Percentiles rank a stretch among this genome's conserved stretches.
phyloP scores from a whole-genome alignment of 345 rosid genomes.

The Heritiera littoralis region DNA sequence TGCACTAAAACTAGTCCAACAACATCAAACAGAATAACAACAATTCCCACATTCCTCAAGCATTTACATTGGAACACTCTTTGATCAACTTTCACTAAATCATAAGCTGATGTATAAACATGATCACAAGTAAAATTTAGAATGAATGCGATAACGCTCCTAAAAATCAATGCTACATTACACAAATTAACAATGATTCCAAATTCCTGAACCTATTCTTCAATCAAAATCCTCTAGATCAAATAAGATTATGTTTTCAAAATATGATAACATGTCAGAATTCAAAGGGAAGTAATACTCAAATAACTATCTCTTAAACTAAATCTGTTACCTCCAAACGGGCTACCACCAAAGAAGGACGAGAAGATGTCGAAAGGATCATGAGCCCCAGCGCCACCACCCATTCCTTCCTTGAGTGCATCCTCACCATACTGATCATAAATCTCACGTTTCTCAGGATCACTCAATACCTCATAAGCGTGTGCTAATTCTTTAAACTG shows the following conservation, averaged over 20 bases:
- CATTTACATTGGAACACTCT: neutral
- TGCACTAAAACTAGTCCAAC: neutral
- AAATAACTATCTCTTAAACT: neutral
- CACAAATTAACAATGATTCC: neutral
- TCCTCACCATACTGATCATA: conserved; percentile 86
- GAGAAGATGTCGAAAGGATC: no score
- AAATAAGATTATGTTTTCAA: no score
- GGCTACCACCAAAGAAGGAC: no score
- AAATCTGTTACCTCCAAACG: conserved; percentile 1
- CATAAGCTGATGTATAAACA: no score
- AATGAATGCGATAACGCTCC: neutral
- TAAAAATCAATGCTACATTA: neutral
- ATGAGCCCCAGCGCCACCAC: no score
- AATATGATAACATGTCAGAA: neutral
- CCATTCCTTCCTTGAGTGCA: no score
- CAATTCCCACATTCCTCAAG: neutral
- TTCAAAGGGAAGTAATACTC: neutral
- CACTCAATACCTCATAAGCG: conserved; percentile 83
- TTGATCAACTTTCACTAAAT: neutral
- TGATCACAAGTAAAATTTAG: no score
- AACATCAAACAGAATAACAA: neutral
- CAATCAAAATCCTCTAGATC: neutral
- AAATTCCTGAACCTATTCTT: neutral
- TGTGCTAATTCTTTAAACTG: conserved; percentile 91
- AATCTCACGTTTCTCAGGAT: conserved; percentile 85